Evolutionary conservation across 139 green algal species (phyloP), one percentile per base, ranked within the genome.

Genomic region (Zygnema circumcarinatum): DNA sequence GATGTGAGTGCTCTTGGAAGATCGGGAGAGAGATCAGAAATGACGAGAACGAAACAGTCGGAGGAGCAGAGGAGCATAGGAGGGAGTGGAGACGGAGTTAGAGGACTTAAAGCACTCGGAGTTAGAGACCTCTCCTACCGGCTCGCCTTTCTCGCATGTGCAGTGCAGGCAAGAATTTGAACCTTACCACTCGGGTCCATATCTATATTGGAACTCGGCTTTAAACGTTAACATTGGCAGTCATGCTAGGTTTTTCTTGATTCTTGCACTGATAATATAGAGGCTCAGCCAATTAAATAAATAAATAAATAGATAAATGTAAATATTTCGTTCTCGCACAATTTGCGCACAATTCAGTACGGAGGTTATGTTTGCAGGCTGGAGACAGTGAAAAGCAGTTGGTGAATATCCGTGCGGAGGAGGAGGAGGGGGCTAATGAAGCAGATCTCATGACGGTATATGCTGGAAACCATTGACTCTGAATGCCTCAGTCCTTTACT

Each of bases 111-210:
- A 82, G 85, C 85, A 1, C 93, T 96, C 32, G 97, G 96, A 25
- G 92, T 93, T 16, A 90, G 96, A 3, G 96, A 99, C 89, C 92
- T 99, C n/a, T 97, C 93, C 2, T 99, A 98, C 92, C 91, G 91
- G 56, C 90, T 99, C 54, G 93, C 92, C 72, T 99, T 99, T 92
- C 76, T 98, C 36, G 96, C 96, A 40, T 95, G 75, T 86, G 91
- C 92, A 32, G 91, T 93, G 2, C 90, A 97, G 81, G 53, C 47
- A 68, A 39, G 69, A 16, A 79, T 20, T 72, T 29, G 56, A 29
- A 72, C 29, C n/a, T n/a, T n/a, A n/a, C n/a, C 29, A n/a, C 56
- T 72, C 29, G 29, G n/a, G 29, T 72, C 56, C 29, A 35, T 72
- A n/a, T 72, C 29, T 72, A n/a, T 72, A 35, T 72, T 29, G n/a